These are phyloP conservation scores for Aethionema arabicum DNA, from an alignment of 345 rosid genomes.

Conservation along the genomic window DNA sequence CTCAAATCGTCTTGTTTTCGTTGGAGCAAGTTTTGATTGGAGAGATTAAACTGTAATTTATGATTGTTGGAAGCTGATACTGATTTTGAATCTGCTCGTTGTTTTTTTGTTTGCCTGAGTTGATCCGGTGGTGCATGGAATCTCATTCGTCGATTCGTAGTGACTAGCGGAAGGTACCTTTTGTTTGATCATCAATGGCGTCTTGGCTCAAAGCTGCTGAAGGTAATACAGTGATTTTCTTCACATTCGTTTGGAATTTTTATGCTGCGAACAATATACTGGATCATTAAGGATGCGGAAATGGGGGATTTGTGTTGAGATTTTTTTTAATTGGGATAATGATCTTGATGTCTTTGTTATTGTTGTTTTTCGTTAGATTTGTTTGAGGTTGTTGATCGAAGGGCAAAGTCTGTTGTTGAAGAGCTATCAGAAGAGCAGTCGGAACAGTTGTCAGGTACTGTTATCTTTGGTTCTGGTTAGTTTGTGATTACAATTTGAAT, in stretches of 20 bases:
- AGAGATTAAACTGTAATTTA: constrained; percentile 11
- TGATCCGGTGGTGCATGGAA: constrained; percentile 43
- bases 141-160: constrained; percentile 33
- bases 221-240: constrained; percentile 50
- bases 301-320: neutral
- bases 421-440: constrained; percentile 81
- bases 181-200: constrained; percentile 56
- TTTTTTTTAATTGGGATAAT: neutral
- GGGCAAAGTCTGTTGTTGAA: constrained; percentile 90
- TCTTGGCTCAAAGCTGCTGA: constrained; percentile 99
- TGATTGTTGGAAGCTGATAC: neutral
- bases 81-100: constrained; percentile 23
- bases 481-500: constrained; percentile 14
- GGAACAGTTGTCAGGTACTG: constrained; percentile 61
- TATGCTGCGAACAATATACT: neutral
- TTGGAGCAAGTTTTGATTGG: neutral
- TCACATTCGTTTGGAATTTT: neutral
- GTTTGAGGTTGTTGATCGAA: constrained; percentile 93
- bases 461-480: constrained; percentile 1
- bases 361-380: constrained; percentile 53
- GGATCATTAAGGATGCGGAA: constrained; percentile 1
- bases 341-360: constrained; percentile 6
- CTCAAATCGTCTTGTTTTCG: neutral
- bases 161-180: constrained; percentile 33
- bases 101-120: constrained; percentile 17